A percentile compares a stretch with the other conserved stretches of the same genome.
Conservation (phyloP, 139 green algal species). For the Chlorella sp. region DNA sequence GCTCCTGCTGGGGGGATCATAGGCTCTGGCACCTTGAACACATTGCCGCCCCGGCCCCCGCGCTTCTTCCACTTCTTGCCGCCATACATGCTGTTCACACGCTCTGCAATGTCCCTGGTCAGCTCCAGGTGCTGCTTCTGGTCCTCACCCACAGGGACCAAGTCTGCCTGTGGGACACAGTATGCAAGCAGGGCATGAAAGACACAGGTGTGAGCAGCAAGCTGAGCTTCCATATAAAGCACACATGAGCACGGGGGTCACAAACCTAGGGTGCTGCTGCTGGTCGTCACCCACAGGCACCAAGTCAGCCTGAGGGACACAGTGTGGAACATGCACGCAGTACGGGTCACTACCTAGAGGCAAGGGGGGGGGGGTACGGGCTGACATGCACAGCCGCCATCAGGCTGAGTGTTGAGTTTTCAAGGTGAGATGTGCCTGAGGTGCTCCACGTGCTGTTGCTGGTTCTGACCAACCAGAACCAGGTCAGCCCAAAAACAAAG, state of each 20-base stretch:
- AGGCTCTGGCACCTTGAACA: slow-evolving; percentile 85
- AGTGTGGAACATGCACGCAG: too few species aligned
- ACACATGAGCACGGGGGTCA: too few species aligned
- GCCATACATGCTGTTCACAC: slow-evolving; percentile 88
- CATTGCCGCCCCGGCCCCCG: slow-evolving; percentile 68
- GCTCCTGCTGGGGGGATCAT: slow-evolving; percentile 89
- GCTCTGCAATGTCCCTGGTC: slow-evolving; percentile 68
- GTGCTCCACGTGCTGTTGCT: slow-evolving; percentile 98
- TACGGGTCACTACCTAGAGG: too few species aligned
- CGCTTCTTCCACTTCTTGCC: slow-evolving; percentile 97
- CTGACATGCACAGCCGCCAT: too few species aligned
- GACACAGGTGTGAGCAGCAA: too few species aligned
- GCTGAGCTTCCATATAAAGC: too few species aligned
- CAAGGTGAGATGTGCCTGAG: too few species aligned
- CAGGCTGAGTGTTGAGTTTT: too few species aligned
- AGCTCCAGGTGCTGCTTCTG: slow-evolving; percentile 97
- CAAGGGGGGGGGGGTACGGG: too few species aligned
- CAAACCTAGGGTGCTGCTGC: slow-evolving; percentile 96
- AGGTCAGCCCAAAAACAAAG: slow-evolving; percentile 94
- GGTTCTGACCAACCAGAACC: slow-evolving; percentile 96
- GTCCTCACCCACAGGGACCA: slow-evolving; percentile 97
- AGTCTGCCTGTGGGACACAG: slow-evolving; percentile 91
- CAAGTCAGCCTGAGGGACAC: slow-evolving; percentile 92
- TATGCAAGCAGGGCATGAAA: too few species aligned
- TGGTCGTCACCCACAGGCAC: slow-evolving; percentile 98